Conservation (phyloP, 139 green algal genomes). For the Raphidocelis subcapitata region DNA sequence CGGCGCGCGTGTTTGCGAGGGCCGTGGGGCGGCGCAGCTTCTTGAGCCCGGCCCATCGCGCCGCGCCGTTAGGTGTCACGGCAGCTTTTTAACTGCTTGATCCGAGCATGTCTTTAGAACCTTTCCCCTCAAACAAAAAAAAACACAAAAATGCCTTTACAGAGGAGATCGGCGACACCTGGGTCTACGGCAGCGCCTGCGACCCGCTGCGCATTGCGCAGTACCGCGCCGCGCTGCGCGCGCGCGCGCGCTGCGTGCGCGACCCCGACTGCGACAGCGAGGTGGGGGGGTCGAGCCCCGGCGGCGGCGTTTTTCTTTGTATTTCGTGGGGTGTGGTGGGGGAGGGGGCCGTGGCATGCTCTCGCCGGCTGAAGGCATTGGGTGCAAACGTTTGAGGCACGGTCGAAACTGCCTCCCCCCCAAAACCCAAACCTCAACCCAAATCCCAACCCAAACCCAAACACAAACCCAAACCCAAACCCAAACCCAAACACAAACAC, state of each 20-base stretch:
- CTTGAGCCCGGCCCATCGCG: neutral
- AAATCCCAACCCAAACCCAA: neutral
- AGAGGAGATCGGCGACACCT: slow-evolving; percentile 63
- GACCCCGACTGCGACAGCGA: slow-evolving; percentile 12
- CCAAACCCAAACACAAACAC: no score
- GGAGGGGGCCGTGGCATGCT: no score
- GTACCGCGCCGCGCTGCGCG: slow-evolving; percentile 46
- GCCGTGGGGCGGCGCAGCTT: neutral
- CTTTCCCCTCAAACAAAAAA: no score
- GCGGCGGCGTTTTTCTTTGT: neutral
- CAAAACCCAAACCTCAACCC: neutral
- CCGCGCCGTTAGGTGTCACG: neutral
- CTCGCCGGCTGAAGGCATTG: neutral
- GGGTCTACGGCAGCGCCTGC: slow-evolving; percentile 52
- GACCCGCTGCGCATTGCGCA: slow-evolving; percentile 45
- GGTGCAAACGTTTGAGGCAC: neutral
- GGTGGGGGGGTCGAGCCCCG: neutral
- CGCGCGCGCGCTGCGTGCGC: slow-evolving; percentile 17
- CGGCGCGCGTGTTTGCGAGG: neutral
- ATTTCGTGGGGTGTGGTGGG: neutral
- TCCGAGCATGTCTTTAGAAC: neutral
- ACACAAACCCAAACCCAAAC: no score
- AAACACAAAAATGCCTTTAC: neutral
- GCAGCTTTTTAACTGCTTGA: neutral
- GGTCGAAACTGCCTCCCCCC: neutral